Evolutionary conservation across 2,329 filamentous ascomycete genomes (phyloP), one percentile per base, ranked within the genome.

Genomic region (Zopfia rhizophila): DNA sequence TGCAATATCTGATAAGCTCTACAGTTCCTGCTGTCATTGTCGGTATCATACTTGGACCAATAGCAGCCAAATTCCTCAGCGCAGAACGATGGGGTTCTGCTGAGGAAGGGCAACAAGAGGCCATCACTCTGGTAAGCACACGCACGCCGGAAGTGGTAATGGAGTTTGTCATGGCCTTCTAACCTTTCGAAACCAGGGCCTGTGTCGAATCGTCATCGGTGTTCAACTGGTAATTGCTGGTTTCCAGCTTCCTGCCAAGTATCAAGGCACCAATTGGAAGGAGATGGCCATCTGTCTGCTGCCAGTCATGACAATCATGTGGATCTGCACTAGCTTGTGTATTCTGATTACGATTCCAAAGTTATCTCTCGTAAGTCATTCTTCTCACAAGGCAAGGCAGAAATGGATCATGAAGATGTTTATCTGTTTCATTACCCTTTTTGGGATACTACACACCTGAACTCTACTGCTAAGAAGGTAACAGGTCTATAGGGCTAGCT

Each of bases 181-280:
- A n/a, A n/a, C n/a, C n/a, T n/a, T 3, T 3, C 11, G n/a, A n/a
- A n/a, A n/a, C 6, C 23, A 76, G 63, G 78, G 78, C 10, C 57
- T 85, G 6, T 77, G 76, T 50, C 76, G 83, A n/a, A 72, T 86
- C 19, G 81, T 86, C 47, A 85, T 86, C 44, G 82, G 82, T 3
- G 75, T 86, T 2, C 83, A 86, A 54, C 74, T 86, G n/a, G 75
- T 85, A 24, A 86, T 86, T 47, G 82, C 82, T 2, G 84, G 83
- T 18, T 86, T 82, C 54, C 82, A 86, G 56, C 69, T 86, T 1
- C 84, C 83, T 0, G 79, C 80, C 30, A 79, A 77, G 58, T 86
- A 86, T 61, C 69, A 78, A 28, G 63, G 65, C 44, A 59, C 66
- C 2, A 77, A 76, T 2, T 80, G 77, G 69, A 79, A 77, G 44